Conservation (phyloP, 768 basidiomycete genomes). For the Lentinula guzmanii region DNA sequence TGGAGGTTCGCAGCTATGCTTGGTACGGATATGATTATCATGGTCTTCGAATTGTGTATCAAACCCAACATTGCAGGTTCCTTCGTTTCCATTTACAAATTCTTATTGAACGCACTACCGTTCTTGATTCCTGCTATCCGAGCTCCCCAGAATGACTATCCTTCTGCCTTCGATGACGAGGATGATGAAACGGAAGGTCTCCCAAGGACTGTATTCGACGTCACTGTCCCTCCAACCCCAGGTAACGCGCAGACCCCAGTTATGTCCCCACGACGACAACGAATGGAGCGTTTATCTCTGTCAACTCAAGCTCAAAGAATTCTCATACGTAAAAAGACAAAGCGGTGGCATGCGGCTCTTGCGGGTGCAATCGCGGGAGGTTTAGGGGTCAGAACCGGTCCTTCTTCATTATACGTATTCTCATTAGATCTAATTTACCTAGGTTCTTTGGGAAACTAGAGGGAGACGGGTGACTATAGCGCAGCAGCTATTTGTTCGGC, state of each 20-base stretch:
- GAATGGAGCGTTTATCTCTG: constrained; percentile 51
- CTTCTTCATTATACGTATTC: not conserved
- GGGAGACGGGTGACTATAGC: constrained; percentile 62
- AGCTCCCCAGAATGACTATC: constrained; percentile 16
- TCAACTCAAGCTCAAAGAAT: constrained; percentile 58
- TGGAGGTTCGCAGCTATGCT: constrained; percentile 86
- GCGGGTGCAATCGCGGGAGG: constrained; percentile 76
- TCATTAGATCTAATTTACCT: not conserved
- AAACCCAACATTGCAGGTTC: constrained; percentile 37
- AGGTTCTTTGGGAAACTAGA: constrained; percentile 67
- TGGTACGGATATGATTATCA: constrained; percentile 34
- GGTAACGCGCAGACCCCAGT: constrained; percentile 5
- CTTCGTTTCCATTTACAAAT: constrained; percentile 75
- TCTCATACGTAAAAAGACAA: constrained; percentile 60
- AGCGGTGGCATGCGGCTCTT: constrained; percentile 73
- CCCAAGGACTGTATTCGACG: not conserved
- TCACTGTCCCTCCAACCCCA: constrained; percentile 5
- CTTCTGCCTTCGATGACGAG: constrained; percentile 21
- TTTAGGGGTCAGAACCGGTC: constrained; percentile 31
- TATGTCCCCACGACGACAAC: constrained; percentile 8
- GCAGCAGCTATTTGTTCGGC: constrained; percentile 89
- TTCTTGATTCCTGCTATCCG: constrained; percentile 53
- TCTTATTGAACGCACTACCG: constrained; percentile 72
- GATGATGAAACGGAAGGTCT: constrained; percentile 18
- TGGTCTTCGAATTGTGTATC: not conserved